Evolutionary conservation across 345 rosid genomes (phyloP).

Genomic region (Murraya paniculata): DNA sequence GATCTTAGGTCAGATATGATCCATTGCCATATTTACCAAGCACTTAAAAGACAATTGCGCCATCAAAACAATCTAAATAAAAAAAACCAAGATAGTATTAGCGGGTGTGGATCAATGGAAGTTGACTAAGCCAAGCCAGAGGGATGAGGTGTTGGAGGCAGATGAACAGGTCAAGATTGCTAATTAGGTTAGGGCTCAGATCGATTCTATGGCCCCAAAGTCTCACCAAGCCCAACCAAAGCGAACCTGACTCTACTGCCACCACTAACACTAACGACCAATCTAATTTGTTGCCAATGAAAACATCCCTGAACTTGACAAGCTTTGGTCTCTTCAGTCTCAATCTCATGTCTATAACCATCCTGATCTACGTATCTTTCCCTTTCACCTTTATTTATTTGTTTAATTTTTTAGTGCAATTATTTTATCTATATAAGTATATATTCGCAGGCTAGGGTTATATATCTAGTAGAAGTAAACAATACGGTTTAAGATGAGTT

Average conservation of each 20-base stretch:
- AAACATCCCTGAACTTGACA: slow-evolving; percentile 52
- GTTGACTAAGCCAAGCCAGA: slow-evolving; percentile 62
- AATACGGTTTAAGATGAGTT: slow-evolving; percentile 42
- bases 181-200: slow-evolving; percentile 51
- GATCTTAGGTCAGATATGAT: too few species aligned
- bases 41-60: not conserved
- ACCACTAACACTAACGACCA: not conserved
- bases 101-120: slow-evolving; percentile 14
- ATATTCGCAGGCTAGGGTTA: not conserved
- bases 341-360: slow-evolving; percentile 32
- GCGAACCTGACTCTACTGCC: slow-evolving; percentile 41
- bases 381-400: not conserved
- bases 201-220: slow-evolving; percentile 65
- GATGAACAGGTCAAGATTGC: slow-evolving; percentile 46
- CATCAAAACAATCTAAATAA: not conserved
- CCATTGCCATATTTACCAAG: too few species aligned
- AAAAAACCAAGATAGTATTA: not conserved
- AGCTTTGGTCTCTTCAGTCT: slow-evolving; percentile 52
- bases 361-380: not conserved
- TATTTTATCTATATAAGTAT: not conserved
- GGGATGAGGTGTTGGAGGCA: slow-evolving; percentile 59
- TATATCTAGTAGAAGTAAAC: slow-evolving; percentile 18
- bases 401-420: not conserved
- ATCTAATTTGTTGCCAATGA: not conserved
- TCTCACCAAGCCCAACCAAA: slow-evolving; percentile 64